Evolutionary conservation across 148 eudicot species (phyloP), one percentile per base, ranked within the genome.

Genomic region (Persicaria maculosa): DNA sequence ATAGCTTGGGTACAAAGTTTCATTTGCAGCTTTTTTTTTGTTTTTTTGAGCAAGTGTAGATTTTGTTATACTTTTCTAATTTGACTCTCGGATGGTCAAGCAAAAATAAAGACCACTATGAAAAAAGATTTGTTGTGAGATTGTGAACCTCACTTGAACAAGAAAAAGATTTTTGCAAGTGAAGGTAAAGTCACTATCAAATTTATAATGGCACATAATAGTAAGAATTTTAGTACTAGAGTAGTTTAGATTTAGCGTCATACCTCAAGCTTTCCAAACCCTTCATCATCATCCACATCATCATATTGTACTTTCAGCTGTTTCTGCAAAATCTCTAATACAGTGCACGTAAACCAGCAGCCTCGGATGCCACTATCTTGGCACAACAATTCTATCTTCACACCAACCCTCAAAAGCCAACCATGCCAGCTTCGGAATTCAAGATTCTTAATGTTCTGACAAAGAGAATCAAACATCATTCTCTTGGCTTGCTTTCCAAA

Each of bases 341-440:
- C 81, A 17, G 88, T 85, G 80, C 97, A 96, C 80, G 82, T 89
- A 86, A 96, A 96, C 99, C 99, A 96, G 79, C 99, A 96, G 74
- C 97, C 99, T 79, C 97, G 84, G 54, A 96, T 81, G 47, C 97
- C 99, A 78, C 97, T 92, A 73, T 96, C 99, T 84, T 90, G 97
- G 82, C 94, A 87, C 68, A 96, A 78, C 74, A 90, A 78, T 79
- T 96, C 99, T 75, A 92, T 76, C 78, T 85, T 88, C 12, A 86
- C 93, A 80, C 86, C 84, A 57, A 82, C 84, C 76, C 84, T 83
- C 64, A 96, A 84, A 36, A 44, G 46, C 11, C 75, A 80, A 62
- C 75, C 74, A 74, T 84, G 71, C 77, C 62, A 77, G 77, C 58
- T 54, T 46, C 75, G 82, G 53, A 44, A 55, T 46, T 82, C 88